phyloP scores from a whole-genome alignment of 805 yeast species.

The Wickerhamomyces ciferrii region DNA sequence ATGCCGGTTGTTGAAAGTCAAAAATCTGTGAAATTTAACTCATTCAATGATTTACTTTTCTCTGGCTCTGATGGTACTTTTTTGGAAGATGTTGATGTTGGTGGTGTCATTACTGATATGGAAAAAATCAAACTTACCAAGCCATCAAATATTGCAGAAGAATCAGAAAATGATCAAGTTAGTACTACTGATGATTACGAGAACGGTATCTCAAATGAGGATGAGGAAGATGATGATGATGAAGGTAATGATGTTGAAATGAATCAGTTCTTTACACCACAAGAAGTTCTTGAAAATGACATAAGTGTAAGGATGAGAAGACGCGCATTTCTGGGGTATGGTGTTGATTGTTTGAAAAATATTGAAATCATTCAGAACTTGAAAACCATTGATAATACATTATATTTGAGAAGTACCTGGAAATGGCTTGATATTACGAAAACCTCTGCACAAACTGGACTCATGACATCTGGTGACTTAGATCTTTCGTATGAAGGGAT shows the following conservation, averaged over 20 bases:
- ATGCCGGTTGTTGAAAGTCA: constrained; percentile 71
- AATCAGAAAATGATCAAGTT: constrained; percentile 22
- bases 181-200: constrained; percentile 21
- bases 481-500: constrained; percentile 90
- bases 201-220: constrained; percentile 3
- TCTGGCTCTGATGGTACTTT: constrained; percentile 54
- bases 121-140: constrained; percentile 11
- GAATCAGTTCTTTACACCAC: constrained; percentile 25
- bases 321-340: constrained; percentile 72
- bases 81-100: constrained; percentile 26
- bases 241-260: constrained; percentile 17
- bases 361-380: constrained; percentile 51
- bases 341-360: constrained; percentile 60
- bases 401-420: constrained; percentile 79
- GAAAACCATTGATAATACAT: constrained; percentile 43
- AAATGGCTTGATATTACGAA: constrained; percentile 80
- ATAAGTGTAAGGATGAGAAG: constrained; percentile 66
- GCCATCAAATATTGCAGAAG: constrained; percentile 15
- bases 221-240: constrained; percentile 16
- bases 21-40: constrained; percentile 57
- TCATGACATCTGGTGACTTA: constrained; percentile 62
- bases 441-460: constrained; percentile 55
- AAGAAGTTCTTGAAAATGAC: constrained; percentile 58
- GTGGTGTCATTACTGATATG: constrained; percentile 17
- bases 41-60: constrained; percentile 59